Conservation (phyloP, 352 stramenopile genomes). For the Phytophthora tentaculata region DNA sequence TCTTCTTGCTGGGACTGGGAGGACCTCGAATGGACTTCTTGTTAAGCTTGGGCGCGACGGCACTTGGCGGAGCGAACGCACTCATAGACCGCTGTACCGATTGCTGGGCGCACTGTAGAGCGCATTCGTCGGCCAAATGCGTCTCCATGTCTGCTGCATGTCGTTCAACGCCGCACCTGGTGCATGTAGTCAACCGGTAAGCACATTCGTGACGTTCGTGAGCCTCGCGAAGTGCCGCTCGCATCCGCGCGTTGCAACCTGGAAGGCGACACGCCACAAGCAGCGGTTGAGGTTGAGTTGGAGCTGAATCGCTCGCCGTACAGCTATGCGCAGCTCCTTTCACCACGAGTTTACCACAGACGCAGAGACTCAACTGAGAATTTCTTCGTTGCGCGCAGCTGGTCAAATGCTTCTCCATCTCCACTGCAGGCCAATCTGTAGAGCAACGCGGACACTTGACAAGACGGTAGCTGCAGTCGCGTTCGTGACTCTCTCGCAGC, state of each 20-base stretch:
- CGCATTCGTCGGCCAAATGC: constrained; percentile 52
- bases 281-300: background rate
- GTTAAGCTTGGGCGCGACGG: constrained; percentile 28
- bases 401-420: constrained; percentile 46
- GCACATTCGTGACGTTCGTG: constrained; percentile 66
- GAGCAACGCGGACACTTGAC: constrained; percentile 22
- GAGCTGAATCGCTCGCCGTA: background rate
- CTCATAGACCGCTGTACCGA: constrained; percentile 11
- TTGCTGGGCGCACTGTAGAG: constrained; percentile 35
- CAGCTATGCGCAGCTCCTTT: constrained; percentile 22
- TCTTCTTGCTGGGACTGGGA: constrained; percentile 18
- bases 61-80: constrained; percentile 12
- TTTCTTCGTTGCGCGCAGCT: constrained; percentile 33
- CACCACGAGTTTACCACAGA: constrained; percentile 29
- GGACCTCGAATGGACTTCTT: constrained; percentile 25
- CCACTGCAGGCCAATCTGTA: constrained; percentile 16
- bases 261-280: constrained; percentile 30
- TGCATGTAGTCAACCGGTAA: constrained; percentile 44
- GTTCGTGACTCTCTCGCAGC: constrained; percentile 44
- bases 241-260: constrained; percentile 37
- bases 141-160: constrained; percentile 51
- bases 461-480: constrained; percentile 19
- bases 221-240: constrained; percentile 47
- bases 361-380: constrained; percentile 21
- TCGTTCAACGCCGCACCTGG: constrained; percentile 41